Base-by-base conservation (phyloP, 306 rosid species). In the Quercus glauca region DNA sequence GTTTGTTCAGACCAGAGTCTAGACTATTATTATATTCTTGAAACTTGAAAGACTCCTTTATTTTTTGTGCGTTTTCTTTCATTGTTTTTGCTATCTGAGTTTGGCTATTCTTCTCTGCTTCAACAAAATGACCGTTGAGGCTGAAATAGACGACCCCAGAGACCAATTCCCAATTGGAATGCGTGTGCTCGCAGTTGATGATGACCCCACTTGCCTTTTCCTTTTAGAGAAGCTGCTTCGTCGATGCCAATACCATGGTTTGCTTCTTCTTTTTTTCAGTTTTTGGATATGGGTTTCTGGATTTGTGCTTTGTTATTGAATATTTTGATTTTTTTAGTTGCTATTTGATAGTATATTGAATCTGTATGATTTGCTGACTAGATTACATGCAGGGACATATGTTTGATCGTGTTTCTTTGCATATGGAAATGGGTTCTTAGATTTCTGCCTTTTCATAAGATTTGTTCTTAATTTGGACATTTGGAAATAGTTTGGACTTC, bases 111-210 rank as follows among this genome's bases (percentile, higher is more conserved):
- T 35, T 45, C 29, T 63, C 49, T 69, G 43, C 33, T 35, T 20
- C 3, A 56, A 76, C 81, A 87, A 83, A 74, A 86, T 91, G 92
- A 85, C 84, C 14, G 73, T 88, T 20, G 93, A 82, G 76, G 82
- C 65, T 20, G 73, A 56, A 53, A 73, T 58, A 71, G 92, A 84
- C 15, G 97, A 91, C 71, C 84, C 90, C 59, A 72, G 80, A 72
- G 92, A 87, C 43, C 87, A 86, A 37, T 96, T 96, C 76, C 99
- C 99, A 15, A 60, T 85, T 41, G 99, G 99, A 82, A 90, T 96
- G 99, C 97, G 99, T 76, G 96, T 96, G 28, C 98, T 96, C 26
- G 98, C 98, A 10, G 99, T 96, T 21, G 99, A 96, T 20, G 99
- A 96, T 60, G 96, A 96, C 71, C 92, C 93, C 71, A 93, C 94